Conservation (phyloP, 2,329 filamentous ascomycete species). For the Arthroderma uncinatum region DNA sequence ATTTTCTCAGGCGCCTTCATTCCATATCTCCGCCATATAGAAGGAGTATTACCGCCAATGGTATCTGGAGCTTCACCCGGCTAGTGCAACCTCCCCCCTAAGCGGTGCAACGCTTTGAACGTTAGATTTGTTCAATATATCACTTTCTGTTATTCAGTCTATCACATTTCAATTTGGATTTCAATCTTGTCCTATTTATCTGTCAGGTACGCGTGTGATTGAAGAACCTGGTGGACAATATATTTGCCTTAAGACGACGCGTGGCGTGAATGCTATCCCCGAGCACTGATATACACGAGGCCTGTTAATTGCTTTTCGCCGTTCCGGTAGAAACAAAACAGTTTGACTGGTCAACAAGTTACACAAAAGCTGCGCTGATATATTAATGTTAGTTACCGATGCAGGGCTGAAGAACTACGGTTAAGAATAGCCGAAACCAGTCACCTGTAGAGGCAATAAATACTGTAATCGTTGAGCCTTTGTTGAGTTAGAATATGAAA, state of each 20-base stretch:
- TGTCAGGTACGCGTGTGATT: background rate
- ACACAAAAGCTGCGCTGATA: background rate
- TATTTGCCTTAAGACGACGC: background rate
- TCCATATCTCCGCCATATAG: background rate
- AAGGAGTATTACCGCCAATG: background rate
- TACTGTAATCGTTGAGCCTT: too few relatives aligned
- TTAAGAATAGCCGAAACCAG: background rate
- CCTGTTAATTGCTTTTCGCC: background rate
- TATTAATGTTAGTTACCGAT: background rate
- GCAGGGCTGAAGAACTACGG: background rate
- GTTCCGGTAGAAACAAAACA: background rate
- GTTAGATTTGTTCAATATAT: background rate
- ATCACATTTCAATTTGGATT: constrained; percentile 1
- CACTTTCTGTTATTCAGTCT: background rate
- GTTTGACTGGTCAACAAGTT: background rate
- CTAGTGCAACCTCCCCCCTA: background rate
- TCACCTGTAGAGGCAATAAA: background rate
- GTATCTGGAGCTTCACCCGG: background rate
- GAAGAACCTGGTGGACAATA: background rate
- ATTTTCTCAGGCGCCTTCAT: background rate
- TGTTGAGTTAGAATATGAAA: background rate
- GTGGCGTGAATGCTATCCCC: background rate
- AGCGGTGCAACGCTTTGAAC: background rate
- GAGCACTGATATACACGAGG: background rate
- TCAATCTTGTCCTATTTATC: background rate